These are phyloP conservation scores for Cinnamomum micranthum DNA, from an alignment of 164 flowering plant species.

Conservation along the genomic window DNA sequence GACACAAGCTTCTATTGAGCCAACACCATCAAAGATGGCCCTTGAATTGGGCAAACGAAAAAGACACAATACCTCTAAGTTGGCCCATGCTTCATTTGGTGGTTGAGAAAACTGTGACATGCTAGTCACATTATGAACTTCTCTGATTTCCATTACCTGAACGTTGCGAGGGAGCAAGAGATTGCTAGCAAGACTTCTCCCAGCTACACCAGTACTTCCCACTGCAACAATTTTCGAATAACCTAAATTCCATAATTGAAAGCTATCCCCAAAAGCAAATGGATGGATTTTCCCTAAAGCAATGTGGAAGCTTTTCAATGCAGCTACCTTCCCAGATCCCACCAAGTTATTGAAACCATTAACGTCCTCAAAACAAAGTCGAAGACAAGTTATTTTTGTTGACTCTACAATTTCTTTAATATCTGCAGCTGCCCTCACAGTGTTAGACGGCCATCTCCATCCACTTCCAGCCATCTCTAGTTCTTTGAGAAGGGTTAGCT, in stretches of 20 bases:
- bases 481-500: background rate
- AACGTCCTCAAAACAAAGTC: background rate
- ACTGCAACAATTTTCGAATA: background rate
- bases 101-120: background rate
- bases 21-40: background rate
- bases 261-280: fast-evolving
- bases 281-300: background rate
- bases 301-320: background rate
- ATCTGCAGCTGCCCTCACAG: background rate
- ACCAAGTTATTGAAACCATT: background rate
- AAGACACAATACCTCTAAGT: background rate
- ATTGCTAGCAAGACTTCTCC: background rate
- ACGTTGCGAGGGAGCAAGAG: background rate
- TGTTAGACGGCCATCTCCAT: background rate
- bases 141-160: background rate
- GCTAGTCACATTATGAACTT: background rate
- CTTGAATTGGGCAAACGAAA: background rate
- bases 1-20: background rate
- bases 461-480: background rate
- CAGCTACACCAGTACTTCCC: too few relatives aligned
- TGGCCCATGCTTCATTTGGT: background rate
- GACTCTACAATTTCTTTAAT: background rate
- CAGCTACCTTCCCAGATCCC: background rate
- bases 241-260: too few relatives aligned
- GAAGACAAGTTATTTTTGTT: background rate